Evolutionary conservation across 2,329 filamentous ascomycete genomes (phyloP).

Genomic region (Esteya vermicola): DNA sequence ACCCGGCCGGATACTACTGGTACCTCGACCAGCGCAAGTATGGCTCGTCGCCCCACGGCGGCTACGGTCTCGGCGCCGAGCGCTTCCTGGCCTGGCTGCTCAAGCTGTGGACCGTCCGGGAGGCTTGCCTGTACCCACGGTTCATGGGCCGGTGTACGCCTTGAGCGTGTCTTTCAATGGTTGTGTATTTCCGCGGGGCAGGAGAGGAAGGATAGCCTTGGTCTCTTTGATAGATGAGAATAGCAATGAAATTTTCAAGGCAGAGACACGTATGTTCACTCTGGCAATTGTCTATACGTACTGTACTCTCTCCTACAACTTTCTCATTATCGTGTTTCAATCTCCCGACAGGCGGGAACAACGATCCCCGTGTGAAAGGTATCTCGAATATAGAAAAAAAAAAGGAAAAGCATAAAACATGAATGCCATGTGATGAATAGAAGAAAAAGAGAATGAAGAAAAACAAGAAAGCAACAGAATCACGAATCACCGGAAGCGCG

Average conservation of each 20-base stretch:
- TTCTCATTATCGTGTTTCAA: no score
- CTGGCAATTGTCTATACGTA: no score
- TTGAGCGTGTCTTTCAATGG: no score
- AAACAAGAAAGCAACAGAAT: neutral
- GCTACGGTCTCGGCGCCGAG: conserved; percentile 58
- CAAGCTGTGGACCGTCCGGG: conserved; percentile 50
- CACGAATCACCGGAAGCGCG: conserved; percentile 56
- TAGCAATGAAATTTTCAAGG: no score
- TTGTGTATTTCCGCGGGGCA: no score
- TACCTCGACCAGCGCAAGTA: conserved; percentile 98
- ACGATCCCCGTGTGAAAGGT: neutral
- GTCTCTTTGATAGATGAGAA: no score
- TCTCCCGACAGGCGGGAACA: neutral
- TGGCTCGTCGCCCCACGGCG: conserved; percentile 35
- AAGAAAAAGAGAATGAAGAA: neutral
- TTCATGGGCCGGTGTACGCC: conserved; percentile 74
- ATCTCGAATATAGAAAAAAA: neutral
- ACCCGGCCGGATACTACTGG: conserved; percentile 86
- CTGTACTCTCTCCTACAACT: no score
- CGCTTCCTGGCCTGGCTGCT: conserved; percentile 54
- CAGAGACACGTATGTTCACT: no score
- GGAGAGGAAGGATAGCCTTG: no score
- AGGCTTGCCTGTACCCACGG: conserved; percentile 61
- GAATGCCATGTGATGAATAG: neutral
- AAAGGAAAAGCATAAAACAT: neutral